These are phyloP conservation scores for Aspergillus pseudotamarii DNA, from an alignment of 2,329 filamentous ascomycete species.

Conservation along the genomic window DNA sequence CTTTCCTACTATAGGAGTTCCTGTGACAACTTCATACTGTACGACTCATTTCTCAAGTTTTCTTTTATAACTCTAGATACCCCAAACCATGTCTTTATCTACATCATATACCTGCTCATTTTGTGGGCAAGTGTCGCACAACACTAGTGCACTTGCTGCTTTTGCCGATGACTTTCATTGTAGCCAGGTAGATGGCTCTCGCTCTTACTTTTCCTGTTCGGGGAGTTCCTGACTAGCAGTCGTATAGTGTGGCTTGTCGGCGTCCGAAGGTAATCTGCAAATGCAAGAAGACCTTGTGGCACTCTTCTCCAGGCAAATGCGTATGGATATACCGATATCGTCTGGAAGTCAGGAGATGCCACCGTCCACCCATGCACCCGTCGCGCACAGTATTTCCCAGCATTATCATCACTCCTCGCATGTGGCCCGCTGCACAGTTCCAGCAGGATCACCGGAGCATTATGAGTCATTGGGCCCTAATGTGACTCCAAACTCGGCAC, in stretches of 20 bases:
- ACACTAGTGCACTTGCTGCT: conserved; percentile 37
- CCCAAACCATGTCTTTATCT: conserved; percentile 38
- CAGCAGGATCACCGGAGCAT: conserved; percentile 40
- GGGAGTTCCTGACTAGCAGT: conserved; percentile 22
- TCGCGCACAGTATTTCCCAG: conserved; percentile 74
- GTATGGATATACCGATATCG: conserved; percentile 50
- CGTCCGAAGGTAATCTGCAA: conserved; percentile 56
- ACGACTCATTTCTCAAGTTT: too few relatives aligned
- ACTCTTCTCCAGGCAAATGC: conserved; percentile 77
- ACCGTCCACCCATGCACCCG: conserved; percentile 47
- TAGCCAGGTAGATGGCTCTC: conserved; percentile 40
- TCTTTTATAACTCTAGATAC: not conserved
- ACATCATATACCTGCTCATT: conserved; percentile 43
- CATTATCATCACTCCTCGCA: conserved; percentile 85
- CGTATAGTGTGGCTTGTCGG: conserved; percentile 46
- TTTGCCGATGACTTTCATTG: conserved; percentile 44
- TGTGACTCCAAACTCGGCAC: conserved; percentile 35
- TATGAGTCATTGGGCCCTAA: conserved; percentile 6
- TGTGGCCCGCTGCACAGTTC: conserved; percentile 51
- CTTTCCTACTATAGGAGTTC: not conserved
- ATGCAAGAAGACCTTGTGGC: conserved; percentile 80
- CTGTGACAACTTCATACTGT: not conserved
- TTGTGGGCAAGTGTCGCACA: conserved; percentile 42
- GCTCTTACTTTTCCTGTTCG: conserved; percentile 21
- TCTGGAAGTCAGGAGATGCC: conserved; percentile 36